Evolutionary conservation across 495 filamentous ascomycete species (phyloP).

Genomic region (Astrocystis sublimbata): DNA sequence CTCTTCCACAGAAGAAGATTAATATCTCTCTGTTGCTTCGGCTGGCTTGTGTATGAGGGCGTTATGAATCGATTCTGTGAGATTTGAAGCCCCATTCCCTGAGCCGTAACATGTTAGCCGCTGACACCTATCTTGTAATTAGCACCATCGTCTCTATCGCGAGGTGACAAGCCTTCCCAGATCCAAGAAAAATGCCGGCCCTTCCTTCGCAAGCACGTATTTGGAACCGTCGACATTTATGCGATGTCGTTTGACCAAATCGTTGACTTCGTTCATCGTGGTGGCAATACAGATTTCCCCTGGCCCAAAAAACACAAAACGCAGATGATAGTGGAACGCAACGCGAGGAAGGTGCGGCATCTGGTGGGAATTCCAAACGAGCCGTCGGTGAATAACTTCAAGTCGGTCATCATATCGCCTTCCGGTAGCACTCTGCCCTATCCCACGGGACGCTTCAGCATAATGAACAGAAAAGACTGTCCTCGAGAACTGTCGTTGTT

Average conservation of each 20-base stretch:
- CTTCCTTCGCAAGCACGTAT: background rate
- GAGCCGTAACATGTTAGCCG: background rate
- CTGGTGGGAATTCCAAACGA: background rate
- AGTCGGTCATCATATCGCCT: background rate
- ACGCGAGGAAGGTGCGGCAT: background rate
- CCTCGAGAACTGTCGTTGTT: background rate
- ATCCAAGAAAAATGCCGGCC: background rate
- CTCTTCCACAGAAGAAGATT: background rate
- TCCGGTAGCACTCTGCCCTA: background rate
- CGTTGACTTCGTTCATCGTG: background rate
- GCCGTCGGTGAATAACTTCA: background rate
- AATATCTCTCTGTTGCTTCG: background rate
- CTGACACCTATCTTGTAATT: background rate
- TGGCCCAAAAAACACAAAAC: background rate
- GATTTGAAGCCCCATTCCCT: background rate
- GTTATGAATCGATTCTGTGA: conserved; percentile 4
- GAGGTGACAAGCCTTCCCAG: background rate
- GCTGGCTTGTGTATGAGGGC: background rate
- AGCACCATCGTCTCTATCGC: background rate
- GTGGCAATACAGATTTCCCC: background rate
- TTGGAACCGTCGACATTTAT: background rate
- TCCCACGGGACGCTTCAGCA: background rate
- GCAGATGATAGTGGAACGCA: background rate
- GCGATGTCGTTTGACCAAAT: background rate
- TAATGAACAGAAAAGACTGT: background rate